Evolutionary conservation across 805 yeast genomes (phyloP).

Genomic region (Ogataea neopini): DNA sequence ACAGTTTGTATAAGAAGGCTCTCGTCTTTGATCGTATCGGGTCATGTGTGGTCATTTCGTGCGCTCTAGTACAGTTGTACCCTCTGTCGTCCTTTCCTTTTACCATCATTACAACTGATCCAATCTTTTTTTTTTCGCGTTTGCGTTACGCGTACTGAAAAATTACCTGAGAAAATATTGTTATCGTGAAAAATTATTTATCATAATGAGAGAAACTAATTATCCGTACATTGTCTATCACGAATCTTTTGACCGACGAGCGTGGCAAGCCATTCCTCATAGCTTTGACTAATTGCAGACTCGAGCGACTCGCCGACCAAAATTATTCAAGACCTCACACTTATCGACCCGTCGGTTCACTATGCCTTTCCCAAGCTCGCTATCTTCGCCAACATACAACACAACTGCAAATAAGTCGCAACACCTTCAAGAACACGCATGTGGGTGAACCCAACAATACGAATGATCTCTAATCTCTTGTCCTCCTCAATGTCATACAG

Average conservation of each 20-base stretch:
- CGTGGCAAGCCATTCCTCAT: no score
- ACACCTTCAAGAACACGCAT: slow-evolving; percentile 95
- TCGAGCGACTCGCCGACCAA: no score
- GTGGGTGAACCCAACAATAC: slow-evolving; percentile 87
- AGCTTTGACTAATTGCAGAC: no score
- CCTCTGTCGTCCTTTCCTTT: no score
- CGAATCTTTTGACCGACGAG: no score
- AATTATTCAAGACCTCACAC: no score
- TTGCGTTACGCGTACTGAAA: slow-evolving; percentile 2
- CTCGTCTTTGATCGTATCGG: not conserved
- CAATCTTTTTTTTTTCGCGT: not conserved
- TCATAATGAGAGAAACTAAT: no score
- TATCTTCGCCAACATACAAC: slow-evolving; percentile 73
- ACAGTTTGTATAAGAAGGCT: slow-evolving; percentile 9
- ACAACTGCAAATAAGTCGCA: slow-evolving; percentile 78
- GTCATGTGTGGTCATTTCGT: slow-evolving; percentile 7
- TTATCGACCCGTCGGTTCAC: no score
- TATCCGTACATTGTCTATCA: no score
- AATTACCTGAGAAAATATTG: not conserved
- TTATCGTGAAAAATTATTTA: not conserved
- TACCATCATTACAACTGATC: no score
- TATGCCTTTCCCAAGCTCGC: slow-evolving; percentile 26
- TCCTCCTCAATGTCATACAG: slow-evolving; percentile 68
- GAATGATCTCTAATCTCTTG: slow-evolving; percentile 70
- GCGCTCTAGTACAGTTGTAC: not conserved